These are phyloP conservation scores for Hypoxylon sp. DNA, from an alignment of 2,329 filamentous ascomycete genomes.

Conservation along the genomic window DNA sequence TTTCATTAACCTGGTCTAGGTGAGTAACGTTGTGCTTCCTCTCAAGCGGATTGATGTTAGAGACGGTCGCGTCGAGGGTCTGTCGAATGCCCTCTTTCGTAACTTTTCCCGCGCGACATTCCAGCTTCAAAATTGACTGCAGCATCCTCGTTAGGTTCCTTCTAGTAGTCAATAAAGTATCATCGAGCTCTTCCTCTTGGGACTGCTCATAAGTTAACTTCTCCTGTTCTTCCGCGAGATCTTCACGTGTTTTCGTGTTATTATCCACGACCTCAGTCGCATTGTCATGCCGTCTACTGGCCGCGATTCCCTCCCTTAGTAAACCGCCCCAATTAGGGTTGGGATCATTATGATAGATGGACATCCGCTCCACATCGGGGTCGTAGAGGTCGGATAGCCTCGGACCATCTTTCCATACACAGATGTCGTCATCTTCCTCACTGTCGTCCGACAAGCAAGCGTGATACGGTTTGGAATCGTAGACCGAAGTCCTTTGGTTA, in stretches of 20 bases:
- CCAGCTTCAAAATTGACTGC: slow-evolving; percentile 51
- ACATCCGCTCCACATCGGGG: slow-evolving; percentile 24
- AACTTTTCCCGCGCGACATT: slow-evolving; percentile 47
- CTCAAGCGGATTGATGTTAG: slow-evolving; percentile 31
- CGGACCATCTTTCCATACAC: slow-evolving; percentile 40
- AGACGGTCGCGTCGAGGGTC: slow-evolving; percentile 49
- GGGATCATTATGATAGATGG: not conserved
- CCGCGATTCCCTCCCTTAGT: not conserved
- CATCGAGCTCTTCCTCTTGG: slow-evolving; percentile 35
- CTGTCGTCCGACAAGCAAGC: slow-evolving; percentile 41
- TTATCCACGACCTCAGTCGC: not conserved
- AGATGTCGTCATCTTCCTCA: slow-evolving; percentile 45
- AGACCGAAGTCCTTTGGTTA: slow-evolving; percentile 23
- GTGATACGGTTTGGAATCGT: slow-evolving; percentile 42
- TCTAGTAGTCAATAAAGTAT: slow-evolving; percentile 39
- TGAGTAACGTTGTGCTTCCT: slow-evolving; percentile 5
- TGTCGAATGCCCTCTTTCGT: slow-evolving; percentile 50
- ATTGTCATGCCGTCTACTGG: not conserved
- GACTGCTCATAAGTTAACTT: slow-evolving; percentile 27
- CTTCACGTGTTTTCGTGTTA: not conserved
- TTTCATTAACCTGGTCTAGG: slow-evolving; percentile 43
- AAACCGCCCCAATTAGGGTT: not conserved
- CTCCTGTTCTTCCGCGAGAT: not conserved
- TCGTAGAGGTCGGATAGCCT: slow-evolving; percentile 29
- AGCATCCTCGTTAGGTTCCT: slow-evolving; percentile 47